These are phyloP conservation scores for Cladorrhinum samala DNA, from an alignment of 495 filamentous ascomycete species.

Conservation along the genomic window DNA sequence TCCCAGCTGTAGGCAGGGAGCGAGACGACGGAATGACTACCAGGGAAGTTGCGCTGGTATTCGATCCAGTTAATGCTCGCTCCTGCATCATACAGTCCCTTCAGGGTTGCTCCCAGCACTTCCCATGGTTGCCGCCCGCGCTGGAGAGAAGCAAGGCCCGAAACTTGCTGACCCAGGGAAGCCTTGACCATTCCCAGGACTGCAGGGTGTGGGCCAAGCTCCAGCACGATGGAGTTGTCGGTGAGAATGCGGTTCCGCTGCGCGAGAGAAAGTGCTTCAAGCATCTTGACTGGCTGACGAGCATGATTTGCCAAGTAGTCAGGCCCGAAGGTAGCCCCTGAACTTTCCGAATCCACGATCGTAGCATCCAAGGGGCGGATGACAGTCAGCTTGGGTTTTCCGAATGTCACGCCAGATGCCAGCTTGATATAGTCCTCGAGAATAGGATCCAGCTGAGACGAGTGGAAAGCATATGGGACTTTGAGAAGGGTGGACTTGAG, in stretches of 20 bases:
- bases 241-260: conserved; percentile 36
- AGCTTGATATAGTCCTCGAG: conserved; percentile 53
- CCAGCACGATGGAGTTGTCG: conserved; percentile 49
- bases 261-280: conserved; percentile 52
- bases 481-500: conserved; percentile 60
- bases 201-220: conserved; percentile 62
- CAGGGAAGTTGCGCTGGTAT: conserved; percentile 60
- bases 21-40: conserved; percentile 49
- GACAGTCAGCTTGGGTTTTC: conserved; percentile 53
- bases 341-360: conserved; percentile 42
- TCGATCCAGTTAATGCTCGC: conserved; percentile 64
- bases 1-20: conserved; percentile 71
- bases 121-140: conserved; percentile 51
- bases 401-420: conserved; percentile 52
- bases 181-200: conserved; percentile 60
- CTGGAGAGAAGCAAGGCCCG: conserved; percentile 45
- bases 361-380: conserved; percentile 60
- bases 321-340: conserved; percentile 41
- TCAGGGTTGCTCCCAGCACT: conserved; percentile 49
- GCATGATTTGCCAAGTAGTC: conserved; percentile 61
- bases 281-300: conserved; percentile 66
- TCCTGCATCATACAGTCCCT: conserved; percentile 54
- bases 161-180: conserved; percentile 44
- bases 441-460: conserved; percentile 68
- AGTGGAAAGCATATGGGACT: conserved; percentile 74